Evolutionary conservation across 495 filamentous ascomycete species (phyloP).

Genomic region (Mytilinidion resinicola): DNA sequence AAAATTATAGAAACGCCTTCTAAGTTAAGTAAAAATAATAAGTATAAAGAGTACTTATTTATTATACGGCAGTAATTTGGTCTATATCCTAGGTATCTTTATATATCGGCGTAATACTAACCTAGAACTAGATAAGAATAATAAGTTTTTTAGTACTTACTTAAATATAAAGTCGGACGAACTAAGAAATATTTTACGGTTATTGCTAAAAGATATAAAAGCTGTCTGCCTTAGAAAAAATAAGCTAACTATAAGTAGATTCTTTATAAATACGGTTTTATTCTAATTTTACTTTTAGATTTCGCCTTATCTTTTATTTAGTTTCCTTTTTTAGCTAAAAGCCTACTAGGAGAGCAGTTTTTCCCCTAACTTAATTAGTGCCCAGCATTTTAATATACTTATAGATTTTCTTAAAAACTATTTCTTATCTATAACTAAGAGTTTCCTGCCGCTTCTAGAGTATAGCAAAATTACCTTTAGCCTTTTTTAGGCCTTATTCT

Average conservation of each 20-base stretch:
- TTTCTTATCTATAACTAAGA: slow-evolving; percentile 35
- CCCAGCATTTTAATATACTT: not conserved
- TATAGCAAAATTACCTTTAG: slow-evolving; percentile 43
- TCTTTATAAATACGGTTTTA: not conserved
- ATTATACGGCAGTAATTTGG: not conserved
- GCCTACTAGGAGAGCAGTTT: slow-evolving; percentile 28
- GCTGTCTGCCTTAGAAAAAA: slow-evolving; percentile 12
- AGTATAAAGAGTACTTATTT: not conserved
- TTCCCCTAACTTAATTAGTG: slow-evolving; percentile 17
- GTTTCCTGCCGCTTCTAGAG: slow-evolving; percentile 37
- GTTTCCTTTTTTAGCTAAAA: slow-evolving; percentile 36
- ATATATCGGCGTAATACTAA: not conserved
- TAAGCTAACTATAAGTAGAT: slow-evolving; percentile 15
- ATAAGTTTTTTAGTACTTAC: not conserved
- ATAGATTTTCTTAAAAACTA: slow-evolving; percentile 27
- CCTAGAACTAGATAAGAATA: not conserved
- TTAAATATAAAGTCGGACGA: not conserved
- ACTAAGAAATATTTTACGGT: slow-evolving; percentile 11
- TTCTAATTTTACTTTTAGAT: slow-evolving; percentile 12
- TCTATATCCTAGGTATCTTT: not conserved
- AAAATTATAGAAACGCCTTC: not conserved
- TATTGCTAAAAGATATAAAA: slow-evolving; percentile 16
- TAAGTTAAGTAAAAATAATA: not conserved
- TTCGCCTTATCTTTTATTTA: slow-evolving; percentile 33
- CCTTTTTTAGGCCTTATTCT: slow-evolving; percentile 44